These are phyloP conservation scores for Sindora glabra DNA, from an alignment of 306 rosid species.

Conservation along the genomic window DNA sequence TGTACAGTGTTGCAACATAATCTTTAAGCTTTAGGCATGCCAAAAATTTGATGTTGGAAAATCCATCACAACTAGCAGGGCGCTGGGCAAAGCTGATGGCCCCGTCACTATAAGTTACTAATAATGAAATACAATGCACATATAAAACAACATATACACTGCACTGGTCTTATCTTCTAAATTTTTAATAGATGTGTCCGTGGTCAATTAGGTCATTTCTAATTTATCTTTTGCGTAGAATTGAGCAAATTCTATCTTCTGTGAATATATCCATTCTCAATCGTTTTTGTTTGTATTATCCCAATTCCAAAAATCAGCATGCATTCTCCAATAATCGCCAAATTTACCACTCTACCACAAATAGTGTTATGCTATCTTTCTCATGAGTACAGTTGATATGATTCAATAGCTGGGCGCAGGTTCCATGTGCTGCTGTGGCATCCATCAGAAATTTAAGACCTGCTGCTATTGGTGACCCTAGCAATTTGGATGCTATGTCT, in stretches of 20 bases:
- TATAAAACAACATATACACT: too few species aligned
- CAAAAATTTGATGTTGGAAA: slow-evolving; percentile 55
- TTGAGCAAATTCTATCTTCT: too few species aligned
- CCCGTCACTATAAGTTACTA: slow-evolving; percentile 85
- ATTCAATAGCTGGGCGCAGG: slow-evolving; percentile 40
- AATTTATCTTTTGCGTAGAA: too few species aligned
- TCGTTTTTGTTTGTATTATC: too few species aligned
- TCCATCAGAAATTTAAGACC: slow-evolving; percentile 75
- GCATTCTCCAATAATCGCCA: too few species aligned
- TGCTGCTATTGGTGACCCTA: slow-evolving; percentile 76
- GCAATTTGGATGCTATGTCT: slow-evolving; percentile 77
- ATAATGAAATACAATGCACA: too few species aligned
- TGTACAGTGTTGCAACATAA: too few species aligned
- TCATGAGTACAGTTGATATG: neutral
- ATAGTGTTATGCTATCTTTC: neutral
- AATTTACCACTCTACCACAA: neutral
- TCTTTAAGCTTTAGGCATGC: slow-evolving; percentile 30
- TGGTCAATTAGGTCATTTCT: too few species aligned
- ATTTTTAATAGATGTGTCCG: too few species aligned
- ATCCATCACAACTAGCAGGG: slow-evolving; percentile 80
- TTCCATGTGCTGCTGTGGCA: slow-evolving; percentile 71
- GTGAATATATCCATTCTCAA: too few species aligned
- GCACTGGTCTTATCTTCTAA: too few species aligned
- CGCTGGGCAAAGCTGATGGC: slow-evolving; percentile 75
- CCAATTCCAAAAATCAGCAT: too few species aligned